phyloP scores from a whole-genome alignment of 352 stramenopile genomes.

The Globisporangium spiculum region DNA sequence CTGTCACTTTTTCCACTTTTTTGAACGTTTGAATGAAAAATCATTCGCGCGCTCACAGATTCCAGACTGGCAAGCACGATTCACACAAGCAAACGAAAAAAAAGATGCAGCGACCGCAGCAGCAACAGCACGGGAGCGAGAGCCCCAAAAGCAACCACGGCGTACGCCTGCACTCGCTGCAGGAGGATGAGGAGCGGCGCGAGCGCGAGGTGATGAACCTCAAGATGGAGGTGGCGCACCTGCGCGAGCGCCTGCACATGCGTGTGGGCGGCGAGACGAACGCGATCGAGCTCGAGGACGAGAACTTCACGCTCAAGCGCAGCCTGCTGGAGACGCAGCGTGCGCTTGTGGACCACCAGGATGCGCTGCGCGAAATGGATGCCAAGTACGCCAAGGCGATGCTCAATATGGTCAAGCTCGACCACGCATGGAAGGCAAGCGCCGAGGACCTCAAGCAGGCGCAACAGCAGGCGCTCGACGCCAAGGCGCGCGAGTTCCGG shows the following conservation, averaged over 20 bases:
- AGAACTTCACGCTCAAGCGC: slow-evolving; percentile 67
- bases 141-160: slow-evolving; percentile 1
- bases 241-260: slow-evolving; percentile 60
- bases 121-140: slow-evolving; percentile 1
- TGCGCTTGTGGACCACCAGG: slow-evolving; percentile 34
- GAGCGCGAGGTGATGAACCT: slow-evolving; percentile 81
- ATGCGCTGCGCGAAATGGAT: slow-evolving; percentile 47
- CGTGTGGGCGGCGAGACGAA: slow-evolving; percentile 74
- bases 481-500: slow-evolving; percentile 1
- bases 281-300: slow-evolving; percentile 72
- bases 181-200: slow-evolving; percentile 43
- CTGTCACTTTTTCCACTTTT: too few species aligned
- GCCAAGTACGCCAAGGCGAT: slow-evolving; percentile 65
- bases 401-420: slow-evolving; percentile 62
- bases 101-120: slow-evolving; percentile 9
- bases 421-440: slow-evolving; percentile 70
- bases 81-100: background rate
- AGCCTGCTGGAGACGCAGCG: slow-evolving; percentile 53
- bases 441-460: slow-evolving; percentile 24
- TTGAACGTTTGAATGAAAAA: too few species aligned
- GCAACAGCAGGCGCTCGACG: slow-evolving; percentile 16
- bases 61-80: too few species aligned
- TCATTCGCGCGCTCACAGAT: too few species aligned
- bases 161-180: slow-evolving; percentile 45
- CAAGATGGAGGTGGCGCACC: slow-evolving; percentile 81